Percentiles rank a stretch among this genome's conserved stretches.
These are phyloP conservation scores for Cryomyces antarcticus DNA, from an alignment of 495 filamentous ascomycete species.

Conservation along the genomic window DNA sequence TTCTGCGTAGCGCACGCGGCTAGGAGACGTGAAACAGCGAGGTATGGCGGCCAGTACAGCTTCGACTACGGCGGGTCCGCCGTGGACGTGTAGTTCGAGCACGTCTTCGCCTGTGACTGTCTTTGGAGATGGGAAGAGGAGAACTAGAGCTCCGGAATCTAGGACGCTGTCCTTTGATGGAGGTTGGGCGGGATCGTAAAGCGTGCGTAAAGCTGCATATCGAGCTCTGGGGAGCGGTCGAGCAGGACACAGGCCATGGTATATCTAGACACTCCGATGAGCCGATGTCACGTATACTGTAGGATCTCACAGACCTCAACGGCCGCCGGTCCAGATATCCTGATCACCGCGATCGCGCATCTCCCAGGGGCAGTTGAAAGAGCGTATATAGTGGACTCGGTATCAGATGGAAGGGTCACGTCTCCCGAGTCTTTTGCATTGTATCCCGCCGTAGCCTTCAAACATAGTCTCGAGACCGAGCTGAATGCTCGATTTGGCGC, in stretches of 20 bases:
- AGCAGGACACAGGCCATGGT: slow-evolving; percentile 50
- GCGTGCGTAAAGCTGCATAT: slow-evolving; percentile 51
- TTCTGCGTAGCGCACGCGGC: slow-evolving; percentile 66
- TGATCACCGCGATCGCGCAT: slow-evolving; percentile 80
- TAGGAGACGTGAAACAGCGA: slow-evolving; percentile 5
- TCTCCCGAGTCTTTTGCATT: too few relatives aligned
- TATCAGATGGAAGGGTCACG: background rate
- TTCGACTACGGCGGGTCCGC: slow-evolving; percentile 72
- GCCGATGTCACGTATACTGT: background rate
- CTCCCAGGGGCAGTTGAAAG: slow-evolving; percentile 71
- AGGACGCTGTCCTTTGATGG: slow-evolving; percentile 30
- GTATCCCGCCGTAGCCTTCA: too few relatives aligned
- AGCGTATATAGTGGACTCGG: slow-evolving; percentile 63
- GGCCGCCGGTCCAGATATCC: slow-evolving; percentile 67
- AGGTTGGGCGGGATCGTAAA: slow-evolving; percentile 38
- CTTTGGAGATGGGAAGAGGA: slow-evolving; percentile 70
- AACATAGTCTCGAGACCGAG: too few relatives aligned
- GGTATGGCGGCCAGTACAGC: slow-evolving; percentile 66
- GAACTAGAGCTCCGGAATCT: slow-evolving; percentile 61
- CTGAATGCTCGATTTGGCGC: too few relatives aligned
- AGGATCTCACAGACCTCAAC: slow-evolving; percentile 30
- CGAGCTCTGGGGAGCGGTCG: slow-evolving; percentile 47
- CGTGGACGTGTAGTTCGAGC: slow-evolving; percentile 83
- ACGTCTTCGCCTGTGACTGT: slow-evolving; percentile 87
- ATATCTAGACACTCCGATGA: slow-evolving; percentile 35